Base-by-base conservation (phyloP, 305 asterid genomes). In the Solanum chacoense region DNA sequence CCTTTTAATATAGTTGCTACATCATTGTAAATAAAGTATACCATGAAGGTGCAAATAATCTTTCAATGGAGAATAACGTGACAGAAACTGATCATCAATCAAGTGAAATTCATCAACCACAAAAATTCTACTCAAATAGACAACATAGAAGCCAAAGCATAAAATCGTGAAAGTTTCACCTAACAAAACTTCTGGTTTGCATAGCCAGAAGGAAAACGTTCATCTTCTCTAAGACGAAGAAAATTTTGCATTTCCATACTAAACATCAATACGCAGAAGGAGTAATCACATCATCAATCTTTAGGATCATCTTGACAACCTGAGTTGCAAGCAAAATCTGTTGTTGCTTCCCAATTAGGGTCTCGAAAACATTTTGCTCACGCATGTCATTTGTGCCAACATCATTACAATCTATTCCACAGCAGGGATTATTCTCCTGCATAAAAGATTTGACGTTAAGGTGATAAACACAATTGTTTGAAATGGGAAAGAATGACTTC, bases 271-370 rank as follows among this genome's bases (percentile, higher is more conserved):
- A 97, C 11, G 94, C 96, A 1, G 99, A 92, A 3, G 98, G 98
- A 11, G 97, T 86, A 90, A 97, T 97, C 85, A 97, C 98, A 88
- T 96, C 98, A 85, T 97, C 99, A 78, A 97, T 96, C 93, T 97
- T 97, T 34, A 96, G 93, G 90, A 97, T 97, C 99, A 97, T 96
- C 94, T 97, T 96, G 85, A 96, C 99, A 35, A 97, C 99, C 92
- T 97, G 98, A 85, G 99, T 96, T 42, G 99, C 98, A 11, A 97
- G 98, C 88, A 96, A 92, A 79, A 97, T 88, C 94, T 97, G 99
- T 90, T 97, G 99, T 88, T 97, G 98, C 91, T 97, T 97, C 89
- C 99, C 98, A 1, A 97, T 97, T 91, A 97, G 87, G 1, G 98
- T 93, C 93, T 96, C 99, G 7, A 97, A 96, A 22, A 97, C 98